phyloP scores from a whole-genome alignment of 2,329 filamentous ascomycete species.

The Aspergillus sp. region DNA sequence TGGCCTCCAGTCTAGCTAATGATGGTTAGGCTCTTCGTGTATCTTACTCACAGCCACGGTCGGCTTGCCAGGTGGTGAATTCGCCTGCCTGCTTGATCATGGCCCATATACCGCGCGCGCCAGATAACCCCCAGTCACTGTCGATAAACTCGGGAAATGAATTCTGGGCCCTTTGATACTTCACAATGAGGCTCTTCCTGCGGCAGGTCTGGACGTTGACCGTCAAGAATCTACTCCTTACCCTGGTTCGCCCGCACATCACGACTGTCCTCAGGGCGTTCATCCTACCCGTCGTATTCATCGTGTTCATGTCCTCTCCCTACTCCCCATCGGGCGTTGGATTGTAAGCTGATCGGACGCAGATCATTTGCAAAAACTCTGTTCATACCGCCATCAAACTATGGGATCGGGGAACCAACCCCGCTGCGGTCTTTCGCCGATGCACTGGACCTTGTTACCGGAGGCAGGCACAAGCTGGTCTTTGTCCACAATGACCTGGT shows the following conservation, averaged over 20 bases:
- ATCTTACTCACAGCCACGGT: too few species aligned
- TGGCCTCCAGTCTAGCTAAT: too few species aligned
- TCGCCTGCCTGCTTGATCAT: too few species aligned
- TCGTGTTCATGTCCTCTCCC: constrained; percentile 31
- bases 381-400: constrained; percentile 67
- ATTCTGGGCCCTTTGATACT: constrained; percentile 28
- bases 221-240: constrained; percentile 48
- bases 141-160: constrained; percentile 28
- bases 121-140: too few species aligned
- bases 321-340: too few species aligned
- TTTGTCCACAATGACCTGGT: constrained; percentile 67
- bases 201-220: constrained; percentile 49
- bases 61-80: too few species aligned
- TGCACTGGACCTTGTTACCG: constrained; percentile 50
- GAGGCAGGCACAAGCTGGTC: constrained; percentile 58
- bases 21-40: too few species aligned
- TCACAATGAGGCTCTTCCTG: constrained; percentile 27
- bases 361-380: constrained; percentile 67
- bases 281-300: constrained; percentile 47
- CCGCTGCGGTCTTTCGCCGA: constrained; percentile 56
- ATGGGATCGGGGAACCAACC: constrained; percentile 57
- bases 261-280: constrained; percentile 48
- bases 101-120: too few species aligned
- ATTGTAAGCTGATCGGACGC: neutral
- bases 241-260: constrained; percentile 45